Base-by-base conservation (phyloP, 2,329 filamentous ascomycete species). In the Myriosclerotinia scirpicola region DNA sequence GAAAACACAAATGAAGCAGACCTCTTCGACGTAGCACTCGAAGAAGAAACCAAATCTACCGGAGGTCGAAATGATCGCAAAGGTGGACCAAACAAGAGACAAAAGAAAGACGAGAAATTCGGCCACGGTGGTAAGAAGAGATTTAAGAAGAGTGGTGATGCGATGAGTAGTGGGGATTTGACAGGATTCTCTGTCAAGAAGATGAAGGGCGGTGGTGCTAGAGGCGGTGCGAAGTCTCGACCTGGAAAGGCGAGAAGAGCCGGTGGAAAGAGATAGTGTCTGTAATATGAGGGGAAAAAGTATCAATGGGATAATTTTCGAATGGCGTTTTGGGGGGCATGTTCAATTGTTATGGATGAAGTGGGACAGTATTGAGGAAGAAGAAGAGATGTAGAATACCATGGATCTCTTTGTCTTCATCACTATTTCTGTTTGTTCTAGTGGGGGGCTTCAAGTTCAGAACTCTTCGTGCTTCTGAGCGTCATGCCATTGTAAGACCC, bases 101-200 rank as follows among this genome's bases (percentile, higher is more conserved):
- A 90, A 77, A 97, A 96, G 87, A 97, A 96, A 83, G 89, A 99
- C 77, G 85, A 91, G 71, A 97, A 97, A 81, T 98, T 89, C 78
- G 95, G 95, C 34, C 97, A 94, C 76, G 95, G 95, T 68, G 95
- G 95, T 73, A 97, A 97, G 87, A 99, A 99, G 85, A 85, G 90
- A 65, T 88, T 93, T 77, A 80, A 84, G 66, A 99, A 99, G 86
- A 97, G 93, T 69, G 92, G 92, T 72, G 93, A 97, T 79, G 93
- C 93, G 59, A 77, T 85, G 69, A 96, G 91, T 71, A 93, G 88
- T 56, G 89, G 87, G 69, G 95, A 99, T 78, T 80, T 96, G 72
- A 87, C 87, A 69, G 87, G 86, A 1, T 98, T 96, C 81, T 93
- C 89, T 65, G 84, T 84, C 48, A 92, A 89, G 83, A 90, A 87